Evolutionary conservation across 305 asterid genomes (phyloP).

Genomic region (Fraxinus paxiana): DNA sequence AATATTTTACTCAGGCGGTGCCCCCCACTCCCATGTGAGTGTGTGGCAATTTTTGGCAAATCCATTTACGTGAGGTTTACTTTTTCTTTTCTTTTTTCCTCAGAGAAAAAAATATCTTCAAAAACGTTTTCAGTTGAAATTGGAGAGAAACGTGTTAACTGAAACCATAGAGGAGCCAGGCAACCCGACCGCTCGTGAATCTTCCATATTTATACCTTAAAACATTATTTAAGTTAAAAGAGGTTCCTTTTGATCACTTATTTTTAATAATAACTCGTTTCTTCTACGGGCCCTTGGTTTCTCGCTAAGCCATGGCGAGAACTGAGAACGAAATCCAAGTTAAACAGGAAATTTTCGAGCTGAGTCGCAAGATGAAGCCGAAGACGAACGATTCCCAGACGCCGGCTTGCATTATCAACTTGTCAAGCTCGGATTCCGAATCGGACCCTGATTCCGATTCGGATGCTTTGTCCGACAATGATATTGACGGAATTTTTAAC

Average conservation of each 20-base stretch:
- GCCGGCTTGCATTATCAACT: conserved; percentile 30
- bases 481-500: neutral
- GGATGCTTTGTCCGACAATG: conserved; percentile 26
- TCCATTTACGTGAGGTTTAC: too few species aligned
- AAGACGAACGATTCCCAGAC: neutral
- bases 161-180: neutral
- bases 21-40: too few species aligned
- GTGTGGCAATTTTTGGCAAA: too few species aligned
- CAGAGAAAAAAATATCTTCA: neutral
- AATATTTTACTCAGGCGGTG: too few species aligned
- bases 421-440: conserved; percentile 42
- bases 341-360: conserved; percentile 32
- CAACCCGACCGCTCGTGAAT: neutral
- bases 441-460: conserved; percentile 28
- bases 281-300: neutral
- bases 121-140: neutral
- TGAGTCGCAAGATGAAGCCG: neutral
- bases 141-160: neutral
- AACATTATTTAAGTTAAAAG: neutral
- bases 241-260: neutral
- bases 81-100: neutral
- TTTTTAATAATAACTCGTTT: neutral
- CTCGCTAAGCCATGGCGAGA: neutral
- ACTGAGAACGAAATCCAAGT: conserved; percentile 23
- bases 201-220: neutral